Evolutionary conservation across 2,329 filamentous ascomycete species (phyloP).

Genomic region (Trichoderma sp.): DNA sequence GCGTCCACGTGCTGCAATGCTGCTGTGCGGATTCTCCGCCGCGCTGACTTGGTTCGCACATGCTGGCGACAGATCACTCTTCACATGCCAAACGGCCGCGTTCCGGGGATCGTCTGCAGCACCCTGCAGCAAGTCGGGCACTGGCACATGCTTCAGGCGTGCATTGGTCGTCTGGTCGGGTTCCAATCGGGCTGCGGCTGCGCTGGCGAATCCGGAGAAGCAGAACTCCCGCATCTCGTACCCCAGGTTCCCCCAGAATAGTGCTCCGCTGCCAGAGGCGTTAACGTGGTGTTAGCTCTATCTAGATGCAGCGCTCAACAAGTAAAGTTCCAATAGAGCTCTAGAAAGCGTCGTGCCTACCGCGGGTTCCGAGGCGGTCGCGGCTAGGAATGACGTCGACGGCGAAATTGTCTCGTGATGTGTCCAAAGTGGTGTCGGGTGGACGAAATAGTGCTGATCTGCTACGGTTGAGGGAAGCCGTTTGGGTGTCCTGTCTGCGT

Average conservation of each 20-base stretch:
- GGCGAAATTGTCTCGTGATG: not conserved
- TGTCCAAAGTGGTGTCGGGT: not conserved
- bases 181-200: not conserved
- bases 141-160: not conserved
- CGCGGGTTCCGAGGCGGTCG: slow-evolving; percentile 2
- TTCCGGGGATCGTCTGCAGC: not conserved
- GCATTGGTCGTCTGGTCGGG: not conserved
- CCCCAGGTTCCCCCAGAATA: not conserved
- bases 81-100: slow-evolving; percentile 11
- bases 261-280: not conserved
- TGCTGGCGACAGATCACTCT: slow-evolving; percentile 8
- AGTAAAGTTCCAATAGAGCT: not conserved
- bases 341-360: not conserved
- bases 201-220: not conserved
- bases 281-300: not conserved
- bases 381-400: not conserved
- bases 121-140: not conserved
- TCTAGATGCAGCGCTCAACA: slow-evolving; percentile 4
- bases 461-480: not conserved
- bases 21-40: too few relatives aligned
- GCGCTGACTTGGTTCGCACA: slow-evolving; percentile 3
- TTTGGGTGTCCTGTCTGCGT: not conserved
- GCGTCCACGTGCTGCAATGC: slow-evolving; percentile 7
- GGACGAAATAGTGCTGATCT: not conserved
- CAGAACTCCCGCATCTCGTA: slow-evolving; percentile 1